phyloP scores from a whole-genome alignment of 2,329 filamentous ascomycete genomes.

The Neofusicoccum laricinum region DNA sequence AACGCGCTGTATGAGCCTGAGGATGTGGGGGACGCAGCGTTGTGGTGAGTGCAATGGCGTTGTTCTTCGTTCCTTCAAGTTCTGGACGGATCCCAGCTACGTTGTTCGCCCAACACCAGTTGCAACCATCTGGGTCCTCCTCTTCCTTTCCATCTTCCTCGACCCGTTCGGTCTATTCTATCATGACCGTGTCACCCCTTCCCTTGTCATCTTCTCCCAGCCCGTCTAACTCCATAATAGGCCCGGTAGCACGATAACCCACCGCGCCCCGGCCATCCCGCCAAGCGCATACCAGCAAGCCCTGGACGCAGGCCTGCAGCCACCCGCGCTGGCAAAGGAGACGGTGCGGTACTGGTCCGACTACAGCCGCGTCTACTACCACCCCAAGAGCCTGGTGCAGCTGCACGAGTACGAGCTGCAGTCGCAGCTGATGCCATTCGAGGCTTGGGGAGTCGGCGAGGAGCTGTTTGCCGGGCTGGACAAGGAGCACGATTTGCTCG shows the following conservation, averaged over 20 bases:
- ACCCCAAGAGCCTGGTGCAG: conserved; percentile 83
- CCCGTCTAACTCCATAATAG: conserved; percentile 37
- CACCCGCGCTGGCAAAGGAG: conserved; percentile 63
- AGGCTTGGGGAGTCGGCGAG: conserved; percentile 55
- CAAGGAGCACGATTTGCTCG: conserved; percentile 76
- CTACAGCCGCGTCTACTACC: conserved; percentile 88
- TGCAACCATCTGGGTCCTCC: no score
- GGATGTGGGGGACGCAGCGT: conserved; percentile 30
- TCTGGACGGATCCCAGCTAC: background rate
- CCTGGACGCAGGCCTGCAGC: conserved; percentile 67
- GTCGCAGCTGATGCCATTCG: conserved; percentile 77
- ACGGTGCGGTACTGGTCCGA: conserved; percentile 96
- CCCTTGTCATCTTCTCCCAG: background rate
- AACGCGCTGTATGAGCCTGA: conserved; percentile 79
- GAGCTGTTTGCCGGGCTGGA: conserved; percentile 43
- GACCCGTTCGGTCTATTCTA: no score
- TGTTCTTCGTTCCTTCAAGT: background rate
- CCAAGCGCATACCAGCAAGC: conserved; percentile 75
- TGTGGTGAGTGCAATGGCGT: conserved; percentile 25
- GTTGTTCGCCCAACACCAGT: background rate
- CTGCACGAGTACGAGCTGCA: conserved; percentile 83
- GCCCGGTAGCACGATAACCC: conserved; percentile 57
- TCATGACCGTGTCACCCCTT: no score
- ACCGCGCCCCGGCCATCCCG: conserved; percentile 62
- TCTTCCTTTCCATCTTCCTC: no score